Base-by-base conservation (phyloP, 2,329 filamentous ascomycete genomes). In the Fusarium sterilihyphosum region DNA sequence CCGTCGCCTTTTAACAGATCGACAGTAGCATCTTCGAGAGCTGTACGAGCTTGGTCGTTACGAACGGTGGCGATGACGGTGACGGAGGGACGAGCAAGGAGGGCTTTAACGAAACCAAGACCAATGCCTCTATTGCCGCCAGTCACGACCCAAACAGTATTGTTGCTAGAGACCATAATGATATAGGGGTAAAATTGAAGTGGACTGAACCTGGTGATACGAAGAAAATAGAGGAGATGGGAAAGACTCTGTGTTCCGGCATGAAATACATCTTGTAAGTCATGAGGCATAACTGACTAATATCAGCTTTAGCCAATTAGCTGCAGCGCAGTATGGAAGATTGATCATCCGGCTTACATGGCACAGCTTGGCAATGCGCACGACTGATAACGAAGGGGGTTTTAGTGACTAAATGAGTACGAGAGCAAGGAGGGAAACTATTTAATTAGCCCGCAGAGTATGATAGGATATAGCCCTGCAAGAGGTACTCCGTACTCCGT, bases 81-180 rank as follows among this genome's bases (percentile, higher is more conserved):
- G 76, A 91, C 88, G 73, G 89, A 88, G 73, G 88, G 85, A 26
- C 88, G 88, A 38, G 86, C 81, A 3, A 87, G 80, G 50, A 86
- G 80, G 1, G 71, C 61, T 41, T 76, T 77, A 35, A 84, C 70
- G 10, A 86, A 76, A 3, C 83, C 83, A 14, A 80, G 74, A 7
- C 84, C 84, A 13, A 86, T 79, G 53, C 84, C 84, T 63, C 83
- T 78, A 61, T 85, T 86, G 16, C 76, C 82, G 47, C 84, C 83
- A 0, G 84, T 86, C 24, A 86, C 70, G 9, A 85, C 73, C 58
- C 83, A 83, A 20, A 84, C 77, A 10, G 78, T 81, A 38, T 77
- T 80, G 4, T 10, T 44, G 14, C 33, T 33, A 26, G 53, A 41
- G 8, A 20, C 4, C 67, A 74, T 74, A 11, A 11, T 59, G 9